phyloP scores from a whole-genome alignment of 371 early-diverging fungal species.

The Mucor mucedo region DNA sequence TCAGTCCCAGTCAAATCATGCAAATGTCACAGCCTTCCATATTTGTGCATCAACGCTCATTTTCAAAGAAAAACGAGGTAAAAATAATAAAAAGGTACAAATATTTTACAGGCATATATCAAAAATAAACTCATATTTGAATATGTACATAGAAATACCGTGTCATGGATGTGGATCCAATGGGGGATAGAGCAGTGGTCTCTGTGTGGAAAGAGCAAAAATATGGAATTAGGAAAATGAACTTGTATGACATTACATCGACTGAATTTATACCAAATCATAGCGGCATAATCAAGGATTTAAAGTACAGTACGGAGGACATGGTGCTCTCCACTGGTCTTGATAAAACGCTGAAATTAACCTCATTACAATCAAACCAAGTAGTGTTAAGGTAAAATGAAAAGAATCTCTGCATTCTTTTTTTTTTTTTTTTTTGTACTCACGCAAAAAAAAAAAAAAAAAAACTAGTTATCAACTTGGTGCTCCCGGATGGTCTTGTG shows the following conservation, averaged over 20 bases:
- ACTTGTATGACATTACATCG: conserved; percentile 17
- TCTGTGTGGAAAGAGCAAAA: conserved; percentile 2
- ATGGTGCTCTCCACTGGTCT: conserved; percentile 25
- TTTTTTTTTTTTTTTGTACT: no score
- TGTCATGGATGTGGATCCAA: conserved; percentile 15
- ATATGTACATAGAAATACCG: conserved; percentile 2
- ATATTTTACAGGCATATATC: neutral
- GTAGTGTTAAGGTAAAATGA: neutral
- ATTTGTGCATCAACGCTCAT: neutral
- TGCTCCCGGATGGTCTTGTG: conserved; percentile 40
- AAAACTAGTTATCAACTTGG: conserved; percentile 24
- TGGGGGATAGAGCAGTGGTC: conserved; percentile 11
- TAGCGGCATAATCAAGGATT: conserved; percentile 16
- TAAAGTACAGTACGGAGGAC: conserved; percentile 12
- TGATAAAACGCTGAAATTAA: conserved; percentile 29
- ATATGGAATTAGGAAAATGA: conserved; percentile 29
- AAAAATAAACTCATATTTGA: neutral
- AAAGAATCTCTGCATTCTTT: neutral
- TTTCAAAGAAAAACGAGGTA: conserved; percentile 9
- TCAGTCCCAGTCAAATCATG: neutral
- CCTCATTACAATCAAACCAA: conserved; percentile 17
- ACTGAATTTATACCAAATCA: conserved; percentile 30
- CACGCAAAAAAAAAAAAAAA: no score
- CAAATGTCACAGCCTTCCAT: neutral
- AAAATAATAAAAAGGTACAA: neutral